phyloP scores from a whole-genome alignment of 2,329 filamentous ascomycete genomes.

The Talaromyces piceae region DNA sequence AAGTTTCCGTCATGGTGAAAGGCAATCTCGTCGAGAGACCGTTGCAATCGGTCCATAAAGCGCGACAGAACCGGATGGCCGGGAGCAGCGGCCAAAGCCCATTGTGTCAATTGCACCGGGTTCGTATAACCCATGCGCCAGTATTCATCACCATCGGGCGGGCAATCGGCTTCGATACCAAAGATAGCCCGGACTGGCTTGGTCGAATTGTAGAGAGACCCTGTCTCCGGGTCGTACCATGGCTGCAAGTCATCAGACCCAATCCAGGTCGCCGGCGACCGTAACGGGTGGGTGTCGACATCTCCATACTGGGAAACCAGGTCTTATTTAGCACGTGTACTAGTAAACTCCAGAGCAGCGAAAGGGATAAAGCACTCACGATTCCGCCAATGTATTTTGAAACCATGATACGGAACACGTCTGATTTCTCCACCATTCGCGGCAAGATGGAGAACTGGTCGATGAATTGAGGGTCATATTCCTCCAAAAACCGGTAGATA shows the following conservation, averaged over 20 bases:
- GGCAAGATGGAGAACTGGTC: slow-evolving; percentile 17
- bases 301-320: slow-evolving; percentile 22
- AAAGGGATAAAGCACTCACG: slow-evolving; percentile 7
- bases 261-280: slow-evolving; percentile 21
- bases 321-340: background rate
- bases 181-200: slow-evolving; percentile 19
- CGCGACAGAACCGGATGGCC: slow-evolving; percentile 21
- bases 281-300: slow-evolving; percentile 25
- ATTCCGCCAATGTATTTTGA: slow-evolving; percentile 20
- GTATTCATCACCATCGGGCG: slow-evolving; percentile 19
- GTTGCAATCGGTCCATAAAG: slow-evolving; percentile 19
- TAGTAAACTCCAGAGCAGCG: background rate
- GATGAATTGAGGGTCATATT: slow-evolving; percentile 20
- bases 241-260: slow-evolving; percentile 17
- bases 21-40: slow-evolving; percentile 11
- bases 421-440: slow-evolving; percentile 22
- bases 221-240: slow-evolving; percentile 22
- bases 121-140: slow-evolving; percentile 30
- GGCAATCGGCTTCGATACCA: slow-evolving; percentile 26
- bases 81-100: slow-evolving; percentile 22
- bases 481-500: slow-evolving; percentile 19
- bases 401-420: slow-evolving; percentile 27
- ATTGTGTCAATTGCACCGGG: slow-evolving; percentile 27
- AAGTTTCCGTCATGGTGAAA: slow-evolving; percentile 10
- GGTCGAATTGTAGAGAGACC: slow-evolving; percentile 15